phyloP scores from a whole-genome alignment of 495 filamentous ascomycete genomes.

The Thermothielavioides terrestris region DNA sequence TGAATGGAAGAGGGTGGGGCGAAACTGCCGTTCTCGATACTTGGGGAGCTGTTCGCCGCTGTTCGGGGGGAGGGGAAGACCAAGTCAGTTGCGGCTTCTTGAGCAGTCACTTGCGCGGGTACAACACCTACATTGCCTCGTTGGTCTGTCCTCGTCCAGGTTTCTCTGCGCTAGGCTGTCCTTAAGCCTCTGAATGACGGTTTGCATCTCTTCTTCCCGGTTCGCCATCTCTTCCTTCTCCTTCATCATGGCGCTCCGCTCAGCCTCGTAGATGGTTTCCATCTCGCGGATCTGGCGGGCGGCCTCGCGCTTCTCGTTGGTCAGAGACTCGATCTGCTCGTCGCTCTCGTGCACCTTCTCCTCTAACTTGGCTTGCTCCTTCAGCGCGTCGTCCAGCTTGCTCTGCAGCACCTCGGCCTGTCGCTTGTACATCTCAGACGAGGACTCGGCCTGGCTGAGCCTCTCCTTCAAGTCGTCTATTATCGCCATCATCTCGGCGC shows the following conservation, averaged over 20 bases:
- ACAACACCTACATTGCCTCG: conserved; percentile 57
- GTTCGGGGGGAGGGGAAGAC: conserved; percentile 6
- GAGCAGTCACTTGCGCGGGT: no score
- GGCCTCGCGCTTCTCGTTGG: conserved; percentile 70
- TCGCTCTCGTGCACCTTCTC: conserved; percentile 77
- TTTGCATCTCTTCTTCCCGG: conserved; percentile 80
- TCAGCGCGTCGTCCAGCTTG: conserved; percentile 73
- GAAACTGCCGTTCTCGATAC: conserved; percentile 62
- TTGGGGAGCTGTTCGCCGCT: conserved; percentile 48
- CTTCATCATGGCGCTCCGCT: conserved; percentile 76
- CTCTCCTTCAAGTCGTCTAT: conserved; percentile 79
- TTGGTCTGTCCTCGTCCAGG: conserved; percentile 53
- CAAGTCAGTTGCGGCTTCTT: conserved; percentile 7
- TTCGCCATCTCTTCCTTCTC: conserved; percentile 83
- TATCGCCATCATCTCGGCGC: conserved; percentile 63
- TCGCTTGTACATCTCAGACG: conserved; percentile 72
- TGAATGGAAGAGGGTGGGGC: conserved; percentile 78
- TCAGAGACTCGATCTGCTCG: conserved; percentile 66
- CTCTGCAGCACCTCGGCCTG: conserved; percentile 78
- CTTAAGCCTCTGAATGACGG: conserved; percentile 80
- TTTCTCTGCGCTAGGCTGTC: conserved; percentile 73
- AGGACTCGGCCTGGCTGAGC: conserved; percentile 68
- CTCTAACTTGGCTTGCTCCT: conserved; percentile 78
- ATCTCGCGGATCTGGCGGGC: conserved; percentile 76
- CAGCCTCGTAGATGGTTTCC: conserved; percentile 80